phyloP scores from a whole-genome alignment of 2,329 filamentous ascomycete genomes.

The Penicillium sp. region DNA sequence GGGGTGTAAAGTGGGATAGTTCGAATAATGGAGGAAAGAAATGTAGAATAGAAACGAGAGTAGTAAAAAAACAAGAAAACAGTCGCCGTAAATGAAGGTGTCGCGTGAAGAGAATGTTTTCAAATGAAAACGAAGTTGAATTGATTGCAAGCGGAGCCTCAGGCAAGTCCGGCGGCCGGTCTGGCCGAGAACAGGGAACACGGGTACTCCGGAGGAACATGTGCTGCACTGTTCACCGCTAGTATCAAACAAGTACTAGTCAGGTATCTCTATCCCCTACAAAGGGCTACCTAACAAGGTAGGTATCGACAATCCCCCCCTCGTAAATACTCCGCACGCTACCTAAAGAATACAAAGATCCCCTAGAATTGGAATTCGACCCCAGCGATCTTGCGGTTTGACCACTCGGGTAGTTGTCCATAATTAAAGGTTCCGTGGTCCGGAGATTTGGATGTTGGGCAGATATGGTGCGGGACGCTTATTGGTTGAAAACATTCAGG shows the following conservation, averaged over 20 bases:
- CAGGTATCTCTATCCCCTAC: background rate
- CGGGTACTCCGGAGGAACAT: background rate
- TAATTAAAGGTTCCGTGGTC: slow-evolving; percentile 14
- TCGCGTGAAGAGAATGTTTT: slow-evolving; percentile 14
- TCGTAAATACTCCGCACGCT: background rate
- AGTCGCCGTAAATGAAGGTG: slow-evolving; percentile 6
- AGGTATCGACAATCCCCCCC: background rate
- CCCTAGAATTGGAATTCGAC: slow-evolving; percentile 1
- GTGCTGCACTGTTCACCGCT: background rate
- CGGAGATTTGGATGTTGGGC: background rate
- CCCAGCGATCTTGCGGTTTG: slow-evolving; percentile 1
- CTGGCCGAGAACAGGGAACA: slow-evolving; percentile 23
- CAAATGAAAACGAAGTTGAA: slow-evolving; percentile 15
- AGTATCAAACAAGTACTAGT: background rate
- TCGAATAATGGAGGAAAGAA: background rate
- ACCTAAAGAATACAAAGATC: background rate
- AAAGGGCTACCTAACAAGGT: background rate
- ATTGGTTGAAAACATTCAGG: background rate
- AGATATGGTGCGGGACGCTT: background rate
- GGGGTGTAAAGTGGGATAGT: background rate
- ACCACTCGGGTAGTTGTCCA: slow-evolving; percentile 19
- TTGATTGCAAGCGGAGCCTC: slow-evolving; percentile 24
- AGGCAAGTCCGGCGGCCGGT: slow-evolving; percentile 22
- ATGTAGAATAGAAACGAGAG: slow-evolving; percentile 5
- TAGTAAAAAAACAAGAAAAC: slow-evolving; percentile 11